Evolutionary conservation across 306 rosid species (phyloP), one percentile per base, ranked within the genome.

Genomic region (Albizia julibrissin): DNA sequence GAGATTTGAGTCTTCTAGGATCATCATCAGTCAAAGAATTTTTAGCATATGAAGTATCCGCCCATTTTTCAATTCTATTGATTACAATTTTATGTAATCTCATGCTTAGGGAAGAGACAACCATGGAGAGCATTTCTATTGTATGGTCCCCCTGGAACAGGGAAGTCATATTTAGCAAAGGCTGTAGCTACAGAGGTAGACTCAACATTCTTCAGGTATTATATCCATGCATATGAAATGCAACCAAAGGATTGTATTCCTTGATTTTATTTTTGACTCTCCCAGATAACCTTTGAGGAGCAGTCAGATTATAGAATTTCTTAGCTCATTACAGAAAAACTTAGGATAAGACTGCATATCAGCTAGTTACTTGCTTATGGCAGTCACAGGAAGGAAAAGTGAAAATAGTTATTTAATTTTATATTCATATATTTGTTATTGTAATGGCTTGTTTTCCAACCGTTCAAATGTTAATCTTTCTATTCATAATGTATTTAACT

Each of bases 161-260:
- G 97, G 56, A 92, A 92, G 82, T 92, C 97, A 16, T 92, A 91
- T 84, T 84, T 92, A 82, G 97, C 97, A 58, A 92, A 92, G 90
- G 97, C 97, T 44, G 97, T 92, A 82, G 97, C 97, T 62, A 92
- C 97, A 5, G 97, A 92, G 83, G 94, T 94, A 9, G 94, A 92
- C 58, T 92, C 97, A 11, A 92, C 97, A 40, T 92, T 92, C 89
- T 92, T 85, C 87, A 92, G 97, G 97, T 92, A 62, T 74, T 58
- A 31, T 72, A 44, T 44, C 58, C 83, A 39, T 70, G 34, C 10
- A 61, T 69, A 80, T 43, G 24, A 18, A n/a, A 69, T 26, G 74
- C 54, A 58, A 37, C 54, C 46, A 14, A 75, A 27, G 33, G 50
- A 24, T 44, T 22, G 50, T n/a, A 69, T 46, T 26, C 76, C 19